Conservation (phyloP, 768 basidiomycete genomes). For the Lyophyllum decastes region DNA sequence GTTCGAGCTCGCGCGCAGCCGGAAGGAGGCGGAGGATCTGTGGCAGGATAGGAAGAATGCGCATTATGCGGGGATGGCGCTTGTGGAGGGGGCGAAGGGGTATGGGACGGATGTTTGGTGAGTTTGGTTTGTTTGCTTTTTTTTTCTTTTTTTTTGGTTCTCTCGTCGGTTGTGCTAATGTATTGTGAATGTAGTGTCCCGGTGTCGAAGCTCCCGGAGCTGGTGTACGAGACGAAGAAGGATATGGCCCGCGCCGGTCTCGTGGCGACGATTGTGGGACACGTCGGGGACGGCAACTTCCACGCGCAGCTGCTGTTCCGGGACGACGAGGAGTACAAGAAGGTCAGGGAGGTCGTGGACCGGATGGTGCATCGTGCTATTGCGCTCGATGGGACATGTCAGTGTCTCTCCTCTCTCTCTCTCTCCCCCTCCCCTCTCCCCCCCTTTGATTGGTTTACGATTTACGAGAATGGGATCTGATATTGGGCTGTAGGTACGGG, state of each 20-base stretch:
- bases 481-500: too few species aligned
- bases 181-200: conserved; percentile 44
- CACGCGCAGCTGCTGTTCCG: conserved; percentile 57
- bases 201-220: conserved; percentile 61
- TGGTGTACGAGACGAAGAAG: conserved; percentile 69
- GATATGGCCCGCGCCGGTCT: conserved; percentile 63
- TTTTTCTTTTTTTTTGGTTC: too few species aligned
- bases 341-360: conserved; percentile 47
- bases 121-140: not conserved
- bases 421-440: too few species aligned
- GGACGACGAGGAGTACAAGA: conserved; percentile 50
- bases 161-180: not conserved
- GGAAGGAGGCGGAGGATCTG: conserved; percentile 68
- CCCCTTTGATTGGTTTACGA: too few species aligned
- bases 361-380: conserved; percentile 71
- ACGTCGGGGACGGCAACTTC: conserved; percentile 70
- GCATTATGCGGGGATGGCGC: conserved; percentile 53
- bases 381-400: conserved; percentile 73
- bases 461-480: too few species aligned
- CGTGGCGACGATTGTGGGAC: conserved; percentile 68
- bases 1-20: conserved; percentile 63
- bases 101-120: conserved; percentile 83
- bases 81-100: conserved; percentile 55
- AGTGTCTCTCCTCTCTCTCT: conserved; percentile 17
- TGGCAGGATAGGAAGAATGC: conserved; percentile 78